Evolutionary conservation across 805 yeast genomes (phyloP).

Genomic region (Schwanniomyces pseudopolymorphus): DNA sequence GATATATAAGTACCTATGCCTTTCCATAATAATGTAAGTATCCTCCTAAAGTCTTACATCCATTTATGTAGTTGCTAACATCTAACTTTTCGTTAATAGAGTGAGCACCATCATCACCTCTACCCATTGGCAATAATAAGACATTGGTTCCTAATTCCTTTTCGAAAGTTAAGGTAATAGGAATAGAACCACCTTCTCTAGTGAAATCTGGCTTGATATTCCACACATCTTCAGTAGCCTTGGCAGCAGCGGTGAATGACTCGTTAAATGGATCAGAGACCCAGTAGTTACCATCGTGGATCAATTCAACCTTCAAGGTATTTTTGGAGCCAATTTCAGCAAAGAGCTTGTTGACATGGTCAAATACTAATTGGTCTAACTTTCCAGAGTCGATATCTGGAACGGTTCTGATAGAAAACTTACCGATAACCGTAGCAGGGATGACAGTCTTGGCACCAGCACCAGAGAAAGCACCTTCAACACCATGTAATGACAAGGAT

Average conservation of each 20-base stretch:
- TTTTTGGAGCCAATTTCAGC: conserved; percentile 74
- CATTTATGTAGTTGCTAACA: conserved; percentile 84
- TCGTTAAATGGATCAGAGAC: conserved; percentile 90
- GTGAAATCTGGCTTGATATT: conserved; percentile 94
- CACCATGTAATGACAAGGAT: conserved; percentile 91
- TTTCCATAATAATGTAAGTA: conserved; percentile 80
- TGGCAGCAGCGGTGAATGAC: conserved; percentile 88
- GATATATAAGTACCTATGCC: conserved; percentile 7
- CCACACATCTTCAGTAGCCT: conserved; percentile 95
- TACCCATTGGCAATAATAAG: conserved; percentile 92
- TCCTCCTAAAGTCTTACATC: conserved; percentile 90
- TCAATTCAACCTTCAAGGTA: conserved; percentile 64
- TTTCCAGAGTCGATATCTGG: conserved; percentile 85
- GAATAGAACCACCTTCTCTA: conserved; percentile 99
- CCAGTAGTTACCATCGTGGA: conserved; percentile 98
- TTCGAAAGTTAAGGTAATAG: conserved; percentile 93
- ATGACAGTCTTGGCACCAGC: conserved; percentile 98
- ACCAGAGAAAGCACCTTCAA: conserved; percentile 95
- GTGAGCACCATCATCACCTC: conserved; percentile 99
- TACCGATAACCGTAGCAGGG: conserved; percentile 91
- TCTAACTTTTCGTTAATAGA: conserved; percentile 95
- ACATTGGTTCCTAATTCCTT: conserved; percentile 82
- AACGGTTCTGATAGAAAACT: conserved; percentile 95
- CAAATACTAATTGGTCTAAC: conserved; percentile 73
- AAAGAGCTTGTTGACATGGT: conserved; percentile 67